Percentiles rank a stretch among this genome's conserved stretches.
These are phyloP conservation scores for Aspergillus sojae DNA, from an alignment of 2,329 filamentous ascomycete genomes.

Conservation along the genomic window DNA sequence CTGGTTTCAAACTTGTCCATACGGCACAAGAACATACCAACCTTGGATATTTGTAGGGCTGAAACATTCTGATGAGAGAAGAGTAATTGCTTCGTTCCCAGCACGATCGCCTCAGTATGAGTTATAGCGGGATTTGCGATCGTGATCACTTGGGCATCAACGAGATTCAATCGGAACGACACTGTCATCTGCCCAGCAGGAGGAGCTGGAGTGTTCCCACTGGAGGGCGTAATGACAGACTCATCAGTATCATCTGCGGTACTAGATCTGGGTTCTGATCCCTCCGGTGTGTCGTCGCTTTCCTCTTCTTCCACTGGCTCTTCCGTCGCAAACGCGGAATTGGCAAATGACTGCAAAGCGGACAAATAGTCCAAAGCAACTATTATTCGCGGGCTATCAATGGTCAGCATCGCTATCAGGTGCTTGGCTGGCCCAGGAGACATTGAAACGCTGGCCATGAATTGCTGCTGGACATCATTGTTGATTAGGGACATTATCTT, in stretches of 20 bases:
- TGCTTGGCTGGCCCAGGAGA: slow-evolving; percentile 79
- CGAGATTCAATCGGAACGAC: slow-evolving; percentile 88
- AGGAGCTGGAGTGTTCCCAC: slow-evolving; percentile 36
- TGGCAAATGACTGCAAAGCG: slow-evolving; percentile 80
- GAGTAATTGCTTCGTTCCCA: slow-evolving; percentile 90
- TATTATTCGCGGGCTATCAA: slow-evolving; percentile 93
- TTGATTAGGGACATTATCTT: slow-evolving; percentile 98
- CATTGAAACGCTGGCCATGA: slow-evolving; percentile 96
- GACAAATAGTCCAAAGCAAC: slow-evolving; percentile 96
- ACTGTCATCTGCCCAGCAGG: slow-evolving; percentile 65
- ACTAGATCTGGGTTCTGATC: slow-evolving; percentile 40
- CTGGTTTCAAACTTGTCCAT: slow-evolving; percentile 98
- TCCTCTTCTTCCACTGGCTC: slow-evolving; percentile 46
- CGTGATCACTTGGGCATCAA: slow-evolving; percentile 93
- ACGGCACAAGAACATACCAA: slow-evolving; percentile 97
- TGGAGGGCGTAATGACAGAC: slow-evolving; percentile 24
- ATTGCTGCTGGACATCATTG: slow-evolving; percentile 87
- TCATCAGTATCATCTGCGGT: slow-evolving; percentile 30
- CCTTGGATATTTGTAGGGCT: slow-evolving; percentile 88
- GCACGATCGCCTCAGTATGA: slow-evolving; percentile 92
- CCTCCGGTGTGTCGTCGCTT: slow-evolving; percentile 39
- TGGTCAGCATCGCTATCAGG: slow-evolving; percentile 86
- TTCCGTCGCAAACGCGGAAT: slow-evolving; percentile 63
- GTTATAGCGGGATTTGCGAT: slow-evolving; percentile 91
- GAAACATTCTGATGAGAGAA: slow-evolving; percentile 92